Evolutionary conservation across 1,284 basidiomycete species (phyloP), one percentile per base, ranked within the genome.

Genomic region (Tilletia horrida): DNA sequence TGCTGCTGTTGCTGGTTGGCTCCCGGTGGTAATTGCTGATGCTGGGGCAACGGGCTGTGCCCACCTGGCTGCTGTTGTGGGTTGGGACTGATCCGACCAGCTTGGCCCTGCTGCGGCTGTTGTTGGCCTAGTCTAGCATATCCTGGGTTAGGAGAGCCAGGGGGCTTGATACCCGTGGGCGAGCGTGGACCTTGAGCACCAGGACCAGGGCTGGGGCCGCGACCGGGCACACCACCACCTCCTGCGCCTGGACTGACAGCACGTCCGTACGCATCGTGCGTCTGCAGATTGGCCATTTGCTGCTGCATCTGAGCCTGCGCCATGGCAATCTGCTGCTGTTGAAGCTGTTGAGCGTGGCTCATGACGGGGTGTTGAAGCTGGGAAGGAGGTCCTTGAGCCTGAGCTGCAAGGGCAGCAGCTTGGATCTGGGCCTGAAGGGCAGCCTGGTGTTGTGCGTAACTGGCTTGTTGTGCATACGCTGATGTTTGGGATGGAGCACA

Each of bases 281-380:
- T 59, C 55, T 59, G 55, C 55, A 59, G 16, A 16, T 40, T 59
- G 29, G 55, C 55, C 55, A 59, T 59, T 29, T 59, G 55, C 31
- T 71, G 62, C 42, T 70, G 69, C 69, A 67, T 67, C 61, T 70
- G 69, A 18, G 55, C 55, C 29, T 59, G 55, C 9, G 55, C 55
- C 29, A 59, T 13, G 3, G 55, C 55, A 29, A 59, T 59, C 55
- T 78, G 76, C 68, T 76, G 75, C 65, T 78, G 76, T 50, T 78
- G 76, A 9, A 76, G 73, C 64, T 76, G 75, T 27, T 70, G 65
- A 45, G 75, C 75, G 47, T 78, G 76, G 1, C 68, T 69, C 75
- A 78, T 77, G 69, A 73, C 74, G 29, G 76, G 76, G 63, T 78
- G 76, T 67, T 78, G 76, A 16, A 78, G 72, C 47, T 78, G 76